A percentile compares a stretch with the other conserved stretches of the same genome.
Evolutionary conservation across 805 yeast species (phyloP).

Genomic region (Yarrowia divulgata): DNA sequence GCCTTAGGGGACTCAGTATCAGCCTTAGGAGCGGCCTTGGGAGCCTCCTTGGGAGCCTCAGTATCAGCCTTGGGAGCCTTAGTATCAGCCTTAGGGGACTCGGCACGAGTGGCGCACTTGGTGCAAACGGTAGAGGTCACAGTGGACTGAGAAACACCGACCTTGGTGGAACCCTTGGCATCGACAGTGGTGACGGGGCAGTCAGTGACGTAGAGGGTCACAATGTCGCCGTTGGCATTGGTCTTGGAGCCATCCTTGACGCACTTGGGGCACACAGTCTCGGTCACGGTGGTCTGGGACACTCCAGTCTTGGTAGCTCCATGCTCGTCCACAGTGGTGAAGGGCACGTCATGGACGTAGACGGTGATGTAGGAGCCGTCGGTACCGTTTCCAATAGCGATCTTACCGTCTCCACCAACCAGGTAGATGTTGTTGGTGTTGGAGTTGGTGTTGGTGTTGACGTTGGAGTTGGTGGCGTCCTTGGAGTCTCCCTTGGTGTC

Average conservation of each 20-base stretch:
- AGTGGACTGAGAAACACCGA: not conserved
- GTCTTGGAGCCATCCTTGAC: not conserved
- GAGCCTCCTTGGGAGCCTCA: constrained; percentile 2
- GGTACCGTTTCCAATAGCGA: not conserved
- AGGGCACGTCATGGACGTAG: constrained; percentile 2
- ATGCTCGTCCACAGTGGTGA: not conserved
- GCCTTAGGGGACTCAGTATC: not conserved
- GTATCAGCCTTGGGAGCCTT: not conserved
- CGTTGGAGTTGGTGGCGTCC: constrained; percentile 3
- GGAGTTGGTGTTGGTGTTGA: constrained; percentile 11
- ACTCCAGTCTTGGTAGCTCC: not conserved
- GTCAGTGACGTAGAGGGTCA: not conserved
- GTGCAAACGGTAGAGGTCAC: constrained; percentile 16
- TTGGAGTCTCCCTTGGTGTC: not conserved
- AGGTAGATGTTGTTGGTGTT: constrained; percentile 13
- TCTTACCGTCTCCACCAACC: not conserved
- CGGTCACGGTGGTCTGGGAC: constrained; percentile 4
- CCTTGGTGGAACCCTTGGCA: constrained; percentile 1
- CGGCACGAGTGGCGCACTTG: constrained; percentile 2
- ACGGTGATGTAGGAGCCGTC: constrained; percentile 9
- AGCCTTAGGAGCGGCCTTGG: too few species aligned
- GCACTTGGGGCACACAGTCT: not conserved
- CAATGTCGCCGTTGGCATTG: constrained; percentile 1
- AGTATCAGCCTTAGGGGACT: not conserved
- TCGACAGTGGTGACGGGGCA: constrained; percentile 5